Conservation (phyloP, 2,329 filamentous ascomycete species). For the Penicillium expansum region DNA sequence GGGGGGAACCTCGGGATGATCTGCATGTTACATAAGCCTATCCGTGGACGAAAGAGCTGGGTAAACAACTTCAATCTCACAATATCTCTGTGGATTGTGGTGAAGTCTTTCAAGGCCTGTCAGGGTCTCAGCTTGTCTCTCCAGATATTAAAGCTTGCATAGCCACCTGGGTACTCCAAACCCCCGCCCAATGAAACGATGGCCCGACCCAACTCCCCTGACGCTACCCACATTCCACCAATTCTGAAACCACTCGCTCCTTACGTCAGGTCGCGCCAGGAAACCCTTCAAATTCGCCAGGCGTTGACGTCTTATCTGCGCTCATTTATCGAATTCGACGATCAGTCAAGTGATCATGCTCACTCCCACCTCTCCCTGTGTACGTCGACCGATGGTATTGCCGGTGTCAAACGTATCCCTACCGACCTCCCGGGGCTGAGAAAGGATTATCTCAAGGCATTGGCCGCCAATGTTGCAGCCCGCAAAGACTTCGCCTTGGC, state of each 20-base stretch:
- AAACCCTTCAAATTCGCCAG: constrained; percentile 41
- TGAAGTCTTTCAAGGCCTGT: background rate
- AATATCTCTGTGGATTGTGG: background rate
- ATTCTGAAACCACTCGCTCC: constrained; percentile 38
- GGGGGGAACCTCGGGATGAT: constrained; percentile 1
- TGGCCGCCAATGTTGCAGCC: constrained; percentile 44
- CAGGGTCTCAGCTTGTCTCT: background rate
- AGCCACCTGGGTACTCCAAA: background rate
- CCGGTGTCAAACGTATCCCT: constrained; percentile 36
- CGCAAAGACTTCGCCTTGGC: constrained; percentile 38
- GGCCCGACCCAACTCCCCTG: constrained; percentile 20
- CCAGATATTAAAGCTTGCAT: background rate
- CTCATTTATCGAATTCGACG: constrained; percentile 36
- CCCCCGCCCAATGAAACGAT: constrained; percentile 23
- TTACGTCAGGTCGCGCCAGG: constrained; percentile 41
- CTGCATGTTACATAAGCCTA: constrained; percentile 19
- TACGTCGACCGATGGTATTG: constrained; percentile 32
- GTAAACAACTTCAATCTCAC: constrained; percentile 6
- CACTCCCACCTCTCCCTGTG: constrained; percentile 37
- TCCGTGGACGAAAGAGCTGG: background rate
- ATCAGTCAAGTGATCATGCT: constrained; percentile 21
- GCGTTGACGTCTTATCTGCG: constrained; percentile 39
- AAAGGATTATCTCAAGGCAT: constrained; percentile 46
- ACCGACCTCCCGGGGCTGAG: constrained; percentile 44
- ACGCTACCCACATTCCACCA: constrained; percentile 31